These are phyloP conservation scores for Metahyphopichia silvanorum DNA, from an alignment of 805 yeast species.

Conservation along the genomic window DNA sequence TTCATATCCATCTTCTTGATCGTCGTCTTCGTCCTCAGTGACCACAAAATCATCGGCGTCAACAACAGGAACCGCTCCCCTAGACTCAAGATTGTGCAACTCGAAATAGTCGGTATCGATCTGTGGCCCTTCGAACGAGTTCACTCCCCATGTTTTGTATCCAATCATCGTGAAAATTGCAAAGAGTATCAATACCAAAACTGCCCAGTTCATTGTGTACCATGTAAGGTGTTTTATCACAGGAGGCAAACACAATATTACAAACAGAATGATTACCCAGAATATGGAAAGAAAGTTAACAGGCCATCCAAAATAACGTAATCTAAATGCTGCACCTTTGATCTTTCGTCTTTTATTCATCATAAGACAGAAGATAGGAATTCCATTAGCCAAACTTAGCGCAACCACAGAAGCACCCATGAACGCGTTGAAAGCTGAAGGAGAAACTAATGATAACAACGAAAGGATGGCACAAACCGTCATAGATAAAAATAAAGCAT, in stretches of 20 bases:
- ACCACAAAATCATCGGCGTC: constrained; percentile 9
- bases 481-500: constrained; percentile 66
- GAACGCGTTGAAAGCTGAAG: constrained; percentile 78
- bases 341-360: constrained; percentile 58
- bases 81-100: constrained; percentile 27
- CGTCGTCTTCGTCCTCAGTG: constrained; percentile 14
- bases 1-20: constrained; percentile 7
- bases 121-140: constrained; percentile 62
- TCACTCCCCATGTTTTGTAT: constrained; percentile 62
- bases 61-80: constrained; percentile 7
- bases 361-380: constrained; percentile 66
- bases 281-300: constrained; percentile 55
- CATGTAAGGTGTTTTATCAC: constrained; percentile 42
- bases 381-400: constrained; percentile 69
- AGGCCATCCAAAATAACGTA: constrained; percentile 61
- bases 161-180: constrained; percentile 45
- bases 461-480: constrained; percentile 59
- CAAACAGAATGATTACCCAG: constrained; percentile 58
- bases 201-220: constrained; percentile 58
- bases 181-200: constrained; percentile 55
- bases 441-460: constrained; percentile 61
- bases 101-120: constrained; percentile 45
- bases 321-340: constrained; percentile 65
- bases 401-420: constrained; percentile 80
- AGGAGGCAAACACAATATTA: constrained; percentile 70